Evolutionary conservation across 148 eudicot genomes (phyloP), one percentile per base, ranked within the genome.

Genomic region (Heliosperma pusillum): DNA sequence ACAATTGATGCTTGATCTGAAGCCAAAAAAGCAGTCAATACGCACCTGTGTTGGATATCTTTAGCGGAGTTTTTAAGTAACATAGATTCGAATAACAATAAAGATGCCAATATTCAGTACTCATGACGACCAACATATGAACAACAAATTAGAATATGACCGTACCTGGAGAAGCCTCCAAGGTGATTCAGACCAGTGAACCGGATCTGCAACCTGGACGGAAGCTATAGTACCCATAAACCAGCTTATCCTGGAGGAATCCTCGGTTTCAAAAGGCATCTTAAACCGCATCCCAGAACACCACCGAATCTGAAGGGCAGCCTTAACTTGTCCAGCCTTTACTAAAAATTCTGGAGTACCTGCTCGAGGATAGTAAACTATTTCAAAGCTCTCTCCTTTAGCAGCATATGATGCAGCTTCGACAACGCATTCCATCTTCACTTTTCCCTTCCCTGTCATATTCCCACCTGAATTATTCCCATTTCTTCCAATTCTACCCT

Each of bases 81-180:
- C 55, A 50, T 15, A 13, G 44, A 50, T 16, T 36, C 19, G 17
- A 65, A 17, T 11, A 5, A 0, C 45, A 36, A 10, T 24, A 36
- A 10, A 30, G 69, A 65, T 16, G 19, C 5, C 55, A 50, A 12
- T 50, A 50, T 16, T 50, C 42, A 36, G 42, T 36, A 36, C 42
- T 36, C 42, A 6, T 5, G 42, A 36, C 42, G 36, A 16, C 44
- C 6, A 24, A 0, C 26, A 12, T 25, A 70, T 17, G 17, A 10
- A n/a, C 21, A 19, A 66, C n/a, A 47, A 33, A 52, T 1, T 33
- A 25, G 13, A 15, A 42, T 73, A 73, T 15, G 57, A 10, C 11
- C 11, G 63, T 83, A 94, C 98, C 97, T 90, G 96, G 60, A 94
- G 96, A 78, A 94, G 97, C 80, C 98, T 86, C 98, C 98, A 94